Percentiles rank a stretch among this genome's conserved stretches.
phyloP scores from a whole-genome alignment of 164 flowering plant species.

The Vitis vinifera region DNA sequence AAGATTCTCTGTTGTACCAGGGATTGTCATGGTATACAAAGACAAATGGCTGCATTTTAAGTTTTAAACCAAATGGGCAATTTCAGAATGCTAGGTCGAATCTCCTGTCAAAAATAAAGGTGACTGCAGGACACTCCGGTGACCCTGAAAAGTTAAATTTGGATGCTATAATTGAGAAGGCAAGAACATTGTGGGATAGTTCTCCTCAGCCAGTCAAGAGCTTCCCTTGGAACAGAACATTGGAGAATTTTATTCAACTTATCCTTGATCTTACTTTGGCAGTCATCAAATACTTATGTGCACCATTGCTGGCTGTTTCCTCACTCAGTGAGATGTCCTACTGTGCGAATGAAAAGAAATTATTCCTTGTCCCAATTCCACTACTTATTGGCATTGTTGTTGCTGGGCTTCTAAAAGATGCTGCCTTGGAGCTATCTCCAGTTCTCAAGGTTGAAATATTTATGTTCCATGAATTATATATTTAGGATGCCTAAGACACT shows the following conservation, averaged over 20 bases:
- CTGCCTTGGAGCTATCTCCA: conserved; percentile 59
- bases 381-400: conserved; percentile 57
- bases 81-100: conserved; percentile 16
- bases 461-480: not conserved
- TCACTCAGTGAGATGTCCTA: conserved; percentile 90
- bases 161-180: conserved; percentile 37
- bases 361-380: conserved; percentile 59
- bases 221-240: conserved; percentile 73
- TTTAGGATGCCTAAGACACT: not conserved
- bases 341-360: conserved; percentile 83
- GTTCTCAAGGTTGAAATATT: conserved; percentile 53
- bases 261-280: conserved; percentile 50
- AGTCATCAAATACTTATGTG: conserved; percentile 57
- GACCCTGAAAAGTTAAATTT: conserved; percentile 45
- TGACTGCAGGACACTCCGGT: conserved; percentile 56
- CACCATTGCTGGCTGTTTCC: conserved; percentile 63
- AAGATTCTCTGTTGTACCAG: conserved; percentile 16
- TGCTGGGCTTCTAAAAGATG: conserved; percentile 59
- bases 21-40: conserved; percentile 10
- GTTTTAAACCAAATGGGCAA: conserved; percentile 18
- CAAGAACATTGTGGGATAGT: conserved; percentile 54
- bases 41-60: conserved; percentile 7
- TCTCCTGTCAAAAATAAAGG: conserved; percentile 35
- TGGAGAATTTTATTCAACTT: conserved; percentile 59
- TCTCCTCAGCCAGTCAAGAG: conserved; percentile 76